phyloP scores from a whole-genome alignment of 495 filamentous ascomycete genomes.

The Immersiella caudata region DNA sequence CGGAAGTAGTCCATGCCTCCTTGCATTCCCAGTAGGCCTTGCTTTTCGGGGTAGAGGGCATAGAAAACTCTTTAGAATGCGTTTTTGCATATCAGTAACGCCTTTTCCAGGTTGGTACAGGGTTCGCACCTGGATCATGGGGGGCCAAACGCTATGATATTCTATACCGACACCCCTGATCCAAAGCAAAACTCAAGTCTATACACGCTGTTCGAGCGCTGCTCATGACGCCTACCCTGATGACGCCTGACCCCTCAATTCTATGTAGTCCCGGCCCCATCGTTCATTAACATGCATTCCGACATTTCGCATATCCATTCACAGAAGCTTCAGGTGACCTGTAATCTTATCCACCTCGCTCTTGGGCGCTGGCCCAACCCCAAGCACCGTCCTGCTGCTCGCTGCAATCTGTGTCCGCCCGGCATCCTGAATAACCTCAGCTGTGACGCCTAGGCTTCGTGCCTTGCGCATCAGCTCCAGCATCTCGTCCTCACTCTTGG shows the following conservation, averaged over 20 bases:
- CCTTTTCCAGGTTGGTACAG: too few species aligned
- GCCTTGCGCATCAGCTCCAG: slow-evolving; percentile 75
- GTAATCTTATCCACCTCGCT: slow-evolving; percentile 85
- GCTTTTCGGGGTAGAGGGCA: too few species aligned
- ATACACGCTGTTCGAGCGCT: too few species aligned
- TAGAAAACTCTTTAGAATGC: too few species aligned
- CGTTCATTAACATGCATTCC: background rate
- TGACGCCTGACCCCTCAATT: background rate
- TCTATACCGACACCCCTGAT: too few species aligned
- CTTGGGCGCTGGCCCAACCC: slow-evolving; percentile 86
- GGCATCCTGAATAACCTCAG: slow-evolving; percentile 90
- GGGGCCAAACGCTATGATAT: too few species aligned
- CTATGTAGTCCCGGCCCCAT: background rate
- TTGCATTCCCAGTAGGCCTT: too few species aligned
- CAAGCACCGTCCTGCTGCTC: slow-evolving; percentile 87
- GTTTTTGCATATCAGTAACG: too few species aligned
- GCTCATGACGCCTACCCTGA: background rate
- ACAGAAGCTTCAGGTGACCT: slow-evolving; percentile 85
- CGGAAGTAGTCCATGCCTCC: too few species aligned
- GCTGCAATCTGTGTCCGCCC: slow-evolving; percentile 95
- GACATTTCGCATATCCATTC: slow-evolving; percentile 14
- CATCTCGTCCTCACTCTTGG: slow-evolving; percentile 82
- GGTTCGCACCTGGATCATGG: too few species aligned
- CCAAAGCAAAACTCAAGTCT: too few species aligned
- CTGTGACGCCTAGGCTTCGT: slow-evolving; percentile 79